Conservation (phyloP, 768 basidiomycete genomes). For the Hydnum rufescens region DNA sequence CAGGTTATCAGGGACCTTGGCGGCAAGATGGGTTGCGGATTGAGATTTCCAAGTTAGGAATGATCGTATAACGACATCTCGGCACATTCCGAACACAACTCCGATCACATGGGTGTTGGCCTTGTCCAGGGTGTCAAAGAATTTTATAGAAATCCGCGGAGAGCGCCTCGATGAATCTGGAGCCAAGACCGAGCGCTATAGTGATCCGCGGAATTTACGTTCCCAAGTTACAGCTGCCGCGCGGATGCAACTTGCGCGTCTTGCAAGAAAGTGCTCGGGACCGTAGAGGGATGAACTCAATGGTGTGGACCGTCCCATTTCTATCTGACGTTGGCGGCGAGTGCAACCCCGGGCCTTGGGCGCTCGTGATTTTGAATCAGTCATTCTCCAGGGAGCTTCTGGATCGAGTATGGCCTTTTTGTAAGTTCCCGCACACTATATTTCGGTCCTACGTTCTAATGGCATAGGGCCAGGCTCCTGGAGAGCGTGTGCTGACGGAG, state of each 20-base stretch:
- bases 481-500: slow-evolving; percentile 69
- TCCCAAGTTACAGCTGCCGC: neutral
- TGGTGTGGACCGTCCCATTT: neutral
- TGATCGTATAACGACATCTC: too few relatives aligned
- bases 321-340: neutral
- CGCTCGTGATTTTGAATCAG: slow-evolving; percentile 79
- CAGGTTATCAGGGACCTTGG: too few relatives aligned
- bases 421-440: slow-evolving; percentile 13
- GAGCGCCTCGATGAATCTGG: too few relatives aligned
- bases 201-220: too few relatives aligned
- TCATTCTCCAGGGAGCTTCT: slow-evolving; percentile 53
- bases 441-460: slow-evolving; percentile 19
- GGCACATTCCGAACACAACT: too few relatives aligned
- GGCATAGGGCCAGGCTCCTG: slow-evolving; percentile 20
- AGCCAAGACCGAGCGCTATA: too few relatives aligned
- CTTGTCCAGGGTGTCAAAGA: too few relatives aligned
- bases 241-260: neutral
- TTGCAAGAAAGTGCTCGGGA: neutral
- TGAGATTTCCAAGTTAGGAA: too few relatives aligned
- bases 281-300: neutral
- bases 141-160: too few relatives aligned
- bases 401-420: slow-evolving; percentile 29
- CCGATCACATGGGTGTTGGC: too few relatives aligned
- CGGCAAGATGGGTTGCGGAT: too few relatives aligned
- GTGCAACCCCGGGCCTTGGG: slow-evolving; percentile 14